Evolutionary conservation across 176 grass and related monocot species (phyloP), one percentile per base, ranked within the genome.

Genomic region (Triticum monococcum): DNA sequence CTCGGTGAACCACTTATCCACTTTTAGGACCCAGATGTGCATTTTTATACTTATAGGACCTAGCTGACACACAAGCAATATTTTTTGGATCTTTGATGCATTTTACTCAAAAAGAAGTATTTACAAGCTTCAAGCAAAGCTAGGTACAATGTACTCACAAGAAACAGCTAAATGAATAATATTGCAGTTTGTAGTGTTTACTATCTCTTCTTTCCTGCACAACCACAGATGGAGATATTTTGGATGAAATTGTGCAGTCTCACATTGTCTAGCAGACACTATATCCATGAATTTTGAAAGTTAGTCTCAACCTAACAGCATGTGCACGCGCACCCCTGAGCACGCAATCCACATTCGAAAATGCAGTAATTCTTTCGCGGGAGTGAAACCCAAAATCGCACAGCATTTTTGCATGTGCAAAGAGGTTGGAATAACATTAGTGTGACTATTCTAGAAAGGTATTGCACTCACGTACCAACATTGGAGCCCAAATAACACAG

Each of bases 401-500:
- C 61, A 22, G 6, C 70, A 81, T 5, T 57, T 35, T 64, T 77
- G 30, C 32, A 81, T 63, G 37, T 68, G 33, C 61, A 75, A 66
- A 82, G 64, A 28, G 10, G 25, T 72, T 64, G 24, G 20, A 72
- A 79, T 54, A 40, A 79, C 32, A 43, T 59, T 12, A 89, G 25
- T 32, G 54, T 25, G 72, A 57, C 10, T 72, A 83, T 33, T 25
- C 17, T 25, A 12, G 9, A 79, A 61, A 57, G 54, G 32, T 73
- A 45, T 23, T 8, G 31, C 50, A 90, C 84, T 84, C 35, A 30
- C 86, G 63, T 94, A 98, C 96, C 93, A 98, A 88, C 96, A 98
- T 98, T 86, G 96, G 96, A 81, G 96, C 91, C 96, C 96, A 98
- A 80, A 98, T 98, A 89, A 98, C 93, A 88, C 96, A 92, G 54